These are phyloP conservation scores for Podila epicladia DNA, from an alignment of 192 early-diverging fungal species.

Conservation along the genomic window DNA sequence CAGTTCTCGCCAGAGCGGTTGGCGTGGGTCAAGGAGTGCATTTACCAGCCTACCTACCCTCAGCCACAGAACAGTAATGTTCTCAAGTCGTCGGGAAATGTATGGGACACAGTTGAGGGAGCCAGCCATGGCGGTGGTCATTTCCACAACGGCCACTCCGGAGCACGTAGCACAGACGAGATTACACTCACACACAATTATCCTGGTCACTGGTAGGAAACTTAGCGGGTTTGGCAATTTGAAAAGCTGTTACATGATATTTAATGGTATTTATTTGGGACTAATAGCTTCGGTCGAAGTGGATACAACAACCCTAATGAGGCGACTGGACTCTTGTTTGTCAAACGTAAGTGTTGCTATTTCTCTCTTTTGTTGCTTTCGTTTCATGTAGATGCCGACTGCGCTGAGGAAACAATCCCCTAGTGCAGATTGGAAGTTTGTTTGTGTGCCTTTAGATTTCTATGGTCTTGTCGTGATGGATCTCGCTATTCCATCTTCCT, in stretches of 20 bases:
- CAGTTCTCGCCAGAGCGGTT: constrained; percentile 39
- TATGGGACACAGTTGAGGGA: constrained; percentile 33
- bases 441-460: too few relatives aligned
- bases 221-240: background rate
- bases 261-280: background rate
- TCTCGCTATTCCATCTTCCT: too few relatives aligned
- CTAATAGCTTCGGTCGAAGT: constrained; percentile 11
- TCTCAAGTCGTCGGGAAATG: constrained; percentile 8
- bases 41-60: background rate
- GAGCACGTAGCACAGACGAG: background rate
- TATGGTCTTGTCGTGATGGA: too few relatives aligned
- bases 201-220: background rate
- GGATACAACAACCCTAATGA: constrained; percentile 43
- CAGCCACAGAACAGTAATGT: background rate
- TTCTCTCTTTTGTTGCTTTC: background rate
- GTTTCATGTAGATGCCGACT: too few relatives aligned
- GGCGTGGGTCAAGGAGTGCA: constrained; percentile 28
- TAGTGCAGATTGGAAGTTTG: too few relatives aligned
- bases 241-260: background rate
- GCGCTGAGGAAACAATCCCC: too few relatives aligned
- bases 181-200: background rate
- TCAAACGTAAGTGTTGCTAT: constrained; percentile 23
- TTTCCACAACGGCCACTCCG: background rate
- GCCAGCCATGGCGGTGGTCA: background rate
- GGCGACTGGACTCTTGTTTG: constrained; percentile 33